Evolutionary conservation across 2,329 filamentous ascomycete genomes (phyloP), one percentile per base, ranked within the genome.

Genomic region (Huntiella decipiens): DNA sequence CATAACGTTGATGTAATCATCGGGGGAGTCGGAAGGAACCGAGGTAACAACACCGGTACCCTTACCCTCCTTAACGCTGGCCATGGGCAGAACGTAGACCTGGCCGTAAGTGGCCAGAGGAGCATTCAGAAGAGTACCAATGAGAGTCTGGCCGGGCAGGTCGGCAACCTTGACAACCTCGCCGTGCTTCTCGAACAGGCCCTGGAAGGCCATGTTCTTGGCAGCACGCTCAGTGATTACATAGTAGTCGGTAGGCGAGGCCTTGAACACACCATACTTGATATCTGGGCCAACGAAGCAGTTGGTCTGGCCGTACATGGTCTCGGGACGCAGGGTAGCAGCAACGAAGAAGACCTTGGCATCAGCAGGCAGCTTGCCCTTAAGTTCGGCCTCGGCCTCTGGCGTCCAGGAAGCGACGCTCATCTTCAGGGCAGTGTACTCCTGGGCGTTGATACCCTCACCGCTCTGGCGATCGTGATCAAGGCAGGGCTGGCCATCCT

Each of bases 231-330:
- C 78, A 11, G 83, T 92, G 52, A 86, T 71, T 50, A 96, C 70
- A 57, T 79, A 91, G 64, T 85, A 94, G 54, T 93, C 82, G 52
- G 76, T 80, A 52, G 81, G 73, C 16, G 72, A 73, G 46, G 77
- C 74, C 61, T 84, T 82, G 70, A 84, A 95, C 52, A 98, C 66
- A 43, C 88, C 88, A 57, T 98, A 98, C 38, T 70, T 75, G 56
- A 96, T 81, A 58, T 81, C 82, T 7, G 91, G 88, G 3, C 86
- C 84, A 41, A 98, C 84, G 55, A 96, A 98, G 61, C 87, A 94
- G 65, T 84, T 92, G 3, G 79, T 92, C 63, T 96, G 91, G 36
- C 92, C 92, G 59, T 96, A 98, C 88, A 98, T 96, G 33, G 91
- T 98, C 68, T 98, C 91, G 2, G 91, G 85, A 51, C 91, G 74